Evolutionary conservation across 768 basidiomycete genomes (phyloP), one percentile per base, ranked within the genome.

Genomic region (Russula lepida): DNA sequence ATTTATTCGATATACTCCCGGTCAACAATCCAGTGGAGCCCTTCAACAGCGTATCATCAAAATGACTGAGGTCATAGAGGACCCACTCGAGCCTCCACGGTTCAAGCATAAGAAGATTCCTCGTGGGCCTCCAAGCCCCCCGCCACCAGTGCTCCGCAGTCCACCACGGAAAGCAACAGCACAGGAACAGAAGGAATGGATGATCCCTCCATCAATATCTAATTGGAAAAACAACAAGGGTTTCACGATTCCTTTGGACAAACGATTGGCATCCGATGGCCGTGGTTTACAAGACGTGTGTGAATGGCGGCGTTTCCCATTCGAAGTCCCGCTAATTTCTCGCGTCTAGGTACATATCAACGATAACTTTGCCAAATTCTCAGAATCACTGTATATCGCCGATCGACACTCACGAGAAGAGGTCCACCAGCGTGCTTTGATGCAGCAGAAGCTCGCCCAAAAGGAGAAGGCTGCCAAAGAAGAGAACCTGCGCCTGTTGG

Each of bases 201-300:
- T 98, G 94, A 98, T 99, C 59, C 97, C 97, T 19, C 97, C 97
- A 19, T 98, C 95, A 73, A 98, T 99, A 62, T 95, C 92, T 28
- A 99, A 99, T 75, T 99, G 97, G 97, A 99, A 99, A 78, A 99
- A 99, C 79, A 98, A 98, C 84, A 99, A 98, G 76, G 97, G 97
- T 81, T 99, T 95, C 73, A 98, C 97, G 1, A 98, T 98, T 69
- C 95, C 97, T 39, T 80, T 98, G 35, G 97, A 98, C 71, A 98
- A 99, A 76, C 90, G 95, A 65, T 78, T 99, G 56, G 97, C 97
- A 41, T 95, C 97, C 4, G 97, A 98, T 73, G 95, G 95, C n/a
- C 83, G 95, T 67, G 97, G 97, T 60, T 79, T 99, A 35, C 97
- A 99, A 74, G 97, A 99, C 72, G 95, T 97, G 65, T 72, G 90